These are phyloP conservation scores for Epichloe uncinata DNA, from an alignment of 2,329 filamentous ascomycete genomes.

Conservation along the genomic window DNA sequence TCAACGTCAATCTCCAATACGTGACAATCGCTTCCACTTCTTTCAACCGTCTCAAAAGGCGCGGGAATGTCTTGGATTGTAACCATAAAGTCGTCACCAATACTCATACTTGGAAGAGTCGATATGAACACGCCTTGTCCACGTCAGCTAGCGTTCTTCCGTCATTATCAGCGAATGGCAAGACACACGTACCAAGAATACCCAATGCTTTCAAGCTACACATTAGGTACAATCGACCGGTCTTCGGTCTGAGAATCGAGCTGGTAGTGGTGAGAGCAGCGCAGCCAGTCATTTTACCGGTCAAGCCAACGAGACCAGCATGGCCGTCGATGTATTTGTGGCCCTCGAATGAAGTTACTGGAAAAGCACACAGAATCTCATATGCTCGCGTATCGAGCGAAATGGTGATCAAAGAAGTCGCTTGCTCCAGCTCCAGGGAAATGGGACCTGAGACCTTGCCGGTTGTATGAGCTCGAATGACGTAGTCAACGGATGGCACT, in stretches of 20 bases:
- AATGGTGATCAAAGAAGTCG: slow-evolving; percentile 43
- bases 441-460: slow-evolving; percentile 47
- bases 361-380: slow-evolving; percentile 70
- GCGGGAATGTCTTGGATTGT: slow-evolving; percentile 61
- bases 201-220: slow-evolving; percentile 71
- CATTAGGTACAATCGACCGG: slow-evolving; percentile 50
- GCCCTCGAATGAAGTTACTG: slow-evolving; percentile 44
- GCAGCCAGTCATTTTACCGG: slow-evolving; percentile 82
- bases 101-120: slow-evolving; percentile 43
- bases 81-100: slow-evolving; percentile 57
- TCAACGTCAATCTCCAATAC: slow-evolving; percentile 69
- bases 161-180: neutral
- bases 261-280: slow-evolving; percentile 58
- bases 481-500: slow-evolving; percentile 41
- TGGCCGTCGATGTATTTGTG: slow-evolving; percentile 23
- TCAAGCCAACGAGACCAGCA: slow-evolving; percentile 60
- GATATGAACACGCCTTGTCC: slow-evolving; percentile 59
- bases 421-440: slow-evolving; percentile 24
- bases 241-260: slow-evolving; percentile 39
- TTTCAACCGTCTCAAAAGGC: slow-evolving; percentile 49
- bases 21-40: slow-evolving; percentile 35
- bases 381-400: slow-evolving; percentile 54
- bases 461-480: slow-evolving; percentile 59
- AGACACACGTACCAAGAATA: slow-evolving; percentile 41
- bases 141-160: neutral